Percentiles rank a stretch among this genome's conserved stretches.
Evolutionary conservation across 192 early-diverging fungal genomes (phyloP).

Genomic region (Backusella liffmaniae): DNA sequence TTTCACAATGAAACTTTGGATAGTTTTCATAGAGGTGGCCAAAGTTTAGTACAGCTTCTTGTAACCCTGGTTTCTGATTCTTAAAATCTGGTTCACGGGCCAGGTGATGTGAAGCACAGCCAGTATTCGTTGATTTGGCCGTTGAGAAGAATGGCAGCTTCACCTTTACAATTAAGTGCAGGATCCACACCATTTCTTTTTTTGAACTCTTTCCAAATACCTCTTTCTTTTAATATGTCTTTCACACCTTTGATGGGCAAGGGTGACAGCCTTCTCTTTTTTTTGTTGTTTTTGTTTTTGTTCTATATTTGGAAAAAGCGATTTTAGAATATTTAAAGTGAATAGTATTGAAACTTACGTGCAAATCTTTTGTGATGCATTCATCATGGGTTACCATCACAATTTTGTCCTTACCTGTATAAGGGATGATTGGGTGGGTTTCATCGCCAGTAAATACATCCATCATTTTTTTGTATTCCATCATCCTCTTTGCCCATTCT

Average conservation of each 20-base stretch:
- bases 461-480: too few relatives aligned
- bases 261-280: background rate
- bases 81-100: background rate
- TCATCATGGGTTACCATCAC: too few relatives aligned
- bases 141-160: background rate
- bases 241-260: background rate
- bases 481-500: background rate
- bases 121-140: background rate
- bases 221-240: background rate
- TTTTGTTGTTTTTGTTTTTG: background rate
- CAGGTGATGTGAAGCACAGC: background rate
- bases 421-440: too few relatives aligned
- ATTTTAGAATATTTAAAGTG: background rate
- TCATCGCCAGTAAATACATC: background rate
- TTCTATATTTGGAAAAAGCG: background rate
- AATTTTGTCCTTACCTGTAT: background rate
- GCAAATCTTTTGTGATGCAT: background rate
- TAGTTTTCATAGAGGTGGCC: background rate
- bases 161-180: background rate
- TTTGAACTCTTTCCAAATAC: background rate
- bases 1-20: background rate
- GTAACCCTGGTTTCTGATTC: background rate
- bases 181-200: background rate
- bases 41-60: background rate
- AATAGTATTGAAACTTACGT: background rate